A percentile compares a stretch with the other conserved stretches of the same genome.
Evolutionary conservation across 345 rosid species (phyloP).

Genomic region (Anastatica hierochuntica): DNA sequence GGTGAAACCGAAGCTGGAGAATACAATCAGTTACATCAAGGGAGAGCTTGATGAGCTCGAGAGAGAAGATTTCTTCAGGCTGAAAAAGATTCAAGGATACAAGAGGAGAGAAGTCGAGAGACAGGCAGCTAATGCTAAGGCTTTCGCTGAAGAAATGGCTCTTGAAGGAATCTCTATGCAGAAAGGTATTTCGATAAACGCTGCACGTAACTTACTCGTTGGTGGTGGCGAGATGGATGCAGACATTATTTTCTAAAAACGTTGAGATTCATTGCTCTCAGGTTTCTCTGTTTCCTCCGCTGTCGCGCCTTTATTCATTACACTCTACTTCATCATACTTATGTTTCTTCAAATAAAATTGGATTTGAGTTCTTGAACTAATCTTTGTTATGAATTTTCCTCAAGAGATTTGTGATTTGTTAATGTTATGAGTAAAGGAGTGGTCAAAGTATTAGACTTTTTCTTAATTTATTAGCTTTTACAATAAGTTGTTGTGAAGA

Average conservation of each 20-base stretch:
- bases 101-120: slow-evolving; percentile 70
- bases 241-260: slow-evolving; percentile 83
- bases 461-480: no score
- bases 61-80: slow-evolving; percentile 86
- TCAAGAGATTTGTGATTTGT: no score
- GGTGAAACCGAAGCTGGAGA: slow-evolving; percentile 81
- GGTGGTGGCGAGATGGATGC: slow-evolving; percentile 51
- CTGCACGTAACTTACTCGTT: slow-evolving; percentile 53
- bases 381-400: no score
- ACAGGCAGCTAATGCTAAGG: slow-evolving; percentile 39
- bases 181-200: slow-evolving; percentile 50
- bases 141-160: slow-evolving; percentile 59
- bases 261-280: no score
- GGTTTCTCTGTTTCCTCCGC: no score
- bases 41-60: slow-evolving; percentile 93
- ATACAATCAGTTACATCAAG: slow-evolving; percentile 72
- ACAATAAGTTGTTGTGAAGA: no score
- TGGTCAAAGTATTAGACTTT: no score
- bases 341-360: no score
- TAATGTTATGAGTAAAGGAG: no score
- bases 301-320: no score
- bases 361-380: no score
- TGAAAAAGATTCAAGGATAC: slow-evolving; percentile 82
- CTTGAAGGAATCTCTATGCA: slow-evolving; percentile 63
- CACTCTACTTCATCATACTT: no score